These are phyloP conservation scores for Sporisorium graminicola DNA, from an alignment of 1,284 basidiomycete species.

Conservation along the genomic window DNA sequence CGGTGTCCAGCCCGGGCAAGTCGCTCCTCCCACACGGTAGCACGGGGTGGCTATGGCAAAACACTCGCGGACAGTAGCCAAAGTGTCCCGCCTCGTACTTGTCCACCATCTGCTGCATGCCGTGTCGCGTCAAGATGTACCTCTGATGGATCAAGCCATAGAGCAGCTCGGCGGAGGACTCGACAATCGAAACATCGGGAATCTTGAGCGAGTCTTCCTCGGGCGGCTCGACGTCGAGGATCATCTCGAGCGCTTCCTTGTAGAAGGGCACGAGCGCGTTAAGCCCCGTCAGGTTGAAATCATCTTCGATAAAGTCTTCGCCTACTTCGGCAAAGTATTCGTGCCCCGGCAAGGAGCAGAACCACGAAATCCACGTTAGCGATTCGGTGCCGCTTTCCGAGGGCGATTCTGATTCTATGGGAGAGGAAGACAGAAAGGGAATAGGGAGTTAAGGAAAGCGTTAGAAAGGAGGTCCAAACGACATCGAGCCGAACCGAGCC, in stretches of 20 bases:
- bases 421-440: not conserved
- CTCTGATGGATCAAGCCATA: constrained; percentile 98
- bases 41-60: constrained; percentile 88
- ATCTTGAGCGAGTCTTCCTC: constrained; percentile 87
- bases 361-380: constrained; percentile 97
- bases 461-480: not conserved
- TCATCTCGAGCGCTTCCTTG: constrained; percentile 99
- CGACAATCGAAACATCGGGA: constrained; percentile 93
- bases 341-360: constrained; percentile 96
- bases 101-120: constrained; percentile 96
- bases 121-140: constrained; percentile 93
- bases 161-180: constrained; percentile 94
- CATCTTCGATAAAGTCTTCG: constrained; percentile 99
- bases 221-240: constrained; percentile 95
- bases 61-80: constrained; percentile 94
- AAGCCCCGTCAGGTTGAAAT: constrained; percentile 97
- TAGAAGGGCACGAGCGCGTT: constrained; percentile 96
- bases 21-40: constrained; percentile 96
- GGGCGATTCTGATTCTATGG: constrained; percentile 56
- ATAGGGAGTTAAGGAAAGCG: not conserved
- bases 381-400: constrained; percentile 67
- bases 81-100: constrained; percentile 95
- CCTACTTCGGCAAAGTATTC: constrained; percentile 91
- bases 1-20: constrained; percentile 96
- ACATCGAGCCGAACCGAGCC: not conserved